phyloP scores from a whole-genome alignment of 306 rosid species.

The Cucurbita ficifolia region DNA sequence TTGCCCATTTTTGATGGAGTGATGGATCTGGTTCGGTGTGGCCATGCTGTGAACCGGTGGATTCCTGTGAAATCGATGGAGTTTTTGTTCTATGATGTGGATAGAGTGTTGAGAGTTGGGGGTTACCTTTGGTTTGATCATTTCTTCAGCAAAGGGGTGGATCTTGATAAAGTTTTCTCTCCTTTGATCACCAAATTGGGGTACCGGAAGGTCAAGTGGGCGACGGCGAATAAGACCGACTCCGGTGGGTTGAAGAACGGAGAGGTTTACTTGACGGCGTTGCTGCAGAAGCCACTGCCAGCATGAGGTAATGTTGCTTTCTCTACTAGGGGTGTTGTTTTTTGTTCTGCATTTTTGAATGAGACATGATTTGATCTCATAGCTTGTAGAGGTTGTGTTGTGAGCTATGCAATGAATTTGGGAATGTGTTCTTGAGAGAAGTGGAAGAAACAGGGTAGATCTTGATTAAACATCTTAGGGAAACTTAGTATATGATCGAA shows the following conservation, averaged over 20 bases:
- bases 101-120: constrained; percentile 73
- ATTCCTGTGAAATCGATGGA: constrained; percentile 64
- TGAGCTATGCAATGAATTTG: neutral
- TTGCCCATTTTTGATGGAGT: constrained; percentile 73
- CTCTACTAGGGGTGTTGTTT: neutral
- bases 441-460: neutral
- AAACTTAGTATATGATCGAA: neutral
- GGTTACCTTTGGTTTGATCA: constrained; percentile 92
- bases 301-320: constrained; percentile 25
- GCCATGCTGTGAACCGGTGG: constrained; percentile 90
- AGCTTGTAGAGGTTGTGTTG: neutral
- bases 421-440: neutral
- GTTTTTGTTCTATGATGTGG: constrained; percentile 65
- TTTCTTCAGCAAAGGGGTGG: constrained; percentile 62
- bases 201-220: constrained; percentile 90
- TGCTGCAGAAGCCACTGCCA: constrained; percentile 75
- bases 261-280: constrained; percentile 74
- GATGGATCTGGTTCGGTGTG: constrained; percentile 82
- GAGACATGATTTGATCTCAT: neutral
- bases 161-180: constrained; percentile 56
- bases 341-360: neutral
- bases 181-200: constrained; percentile 80
- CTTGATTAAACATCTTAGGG: neutral
- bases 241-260: constrained; percentile 51
- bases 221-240: constrained; percentile 46